Conservation (phyloP, 768 basidiomycete genomes). For the Lenzites betulinus region DNA sequence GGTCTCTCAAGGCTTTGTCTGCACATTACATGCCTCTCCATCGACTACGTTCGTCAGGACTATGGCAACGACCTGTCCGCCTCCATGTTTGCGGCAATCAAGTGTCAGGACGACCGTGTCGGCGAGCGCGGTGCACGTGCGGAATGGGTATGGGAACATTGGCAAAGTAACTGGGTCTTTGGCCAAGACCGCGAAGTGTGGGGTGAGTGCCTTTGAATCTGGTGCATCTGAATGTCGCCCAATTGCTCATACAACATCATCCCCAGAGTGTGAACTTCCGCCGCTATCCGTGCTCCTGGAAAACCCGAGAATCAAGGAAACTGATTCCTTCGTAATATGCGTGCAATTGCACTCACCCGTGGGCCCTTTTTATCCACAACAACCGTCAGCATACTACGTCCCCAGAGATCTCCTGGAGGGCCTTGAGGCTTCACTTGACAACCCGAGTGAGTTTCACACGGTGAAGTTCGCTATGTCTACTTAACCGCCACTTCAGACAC, state of each 20-base stretch:
- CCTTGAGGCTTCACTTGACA: slow-evolving; percentile 71
- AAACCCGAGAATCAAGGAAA: slow-evolving; percentile 56
- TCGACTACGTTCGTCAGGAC: slow-evolving; percentile 61
- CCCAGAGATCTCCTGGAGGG: slow-evolving; percentile 69
- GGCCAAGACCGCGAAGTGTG: slow-evolving; percentile 72
- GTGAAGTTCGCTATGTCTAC: background rate
- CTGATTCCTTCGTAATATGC: slow-evolving; percentile 72
- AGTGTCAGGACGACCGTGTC: slow-evolving; percentile 57
- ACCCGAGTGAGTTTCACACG: slow-evolving; percentile 50
- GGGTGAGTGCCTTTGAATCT: slow-evolving; percentile 45
- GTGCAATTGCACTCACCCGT: slow-evolving; percentile 69
- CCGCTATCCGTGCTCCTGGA: slow-evolving; percentile 60
- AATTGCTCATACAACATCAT: background rate
- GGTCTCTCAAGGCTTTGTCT: slow-evolving; percentile 53
- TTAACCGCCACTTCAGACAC: slow-evolving; percentile 47
- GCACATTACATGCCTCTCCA: slow-evolving; percentile 64
- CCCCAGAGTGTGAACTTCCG: slow-evolving; percentile 63
- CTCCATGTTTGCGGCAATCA: slow-evolving; percentile 74
- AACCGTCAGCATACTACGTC: slow-evolving; percentile 64
- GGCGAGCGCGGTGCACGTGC: slow-evolving; percentile 66
- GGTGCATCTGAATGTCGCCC: background rate
- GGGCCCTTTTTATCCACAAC: slow-evolving; percentile 59
- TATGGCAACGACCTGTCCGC: slow-evolving; percentile 52
- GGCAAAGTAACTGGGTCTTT: slow-evolving; percentile 73
- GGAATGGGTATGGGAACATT: slow-evolving; percentile 75